These are phyloP conservation scores for Lactarius quietus DNA, from an alignment of 768 basidiomycete species.

Conservation along the genomic window DNA sequence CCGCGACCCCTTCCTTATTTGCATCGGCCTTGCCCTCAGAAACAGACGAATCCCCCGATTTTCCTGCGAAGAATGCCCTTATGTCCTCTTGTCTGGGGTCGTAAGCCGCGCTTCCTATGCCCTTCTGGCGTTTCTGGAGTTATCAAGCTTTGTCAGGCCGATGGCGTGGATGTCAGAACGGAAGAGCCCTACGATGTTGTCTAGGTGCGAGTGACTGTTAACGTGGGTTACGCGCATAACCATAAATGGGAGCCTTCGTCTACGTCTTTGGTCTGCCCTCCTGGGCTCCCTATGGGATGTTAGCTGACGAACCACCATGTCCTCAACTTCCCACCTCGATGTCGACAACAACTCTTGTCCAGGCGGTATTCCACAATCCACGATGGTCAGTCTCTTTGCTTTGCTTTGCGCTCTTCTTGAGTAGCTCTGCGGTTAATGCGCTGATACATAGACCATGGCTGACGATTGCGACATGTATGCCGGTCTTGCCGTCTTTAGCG, in stretches of 20 bases:
- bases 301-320: not conserved
- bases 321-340: slow-evolving; percentile 38
- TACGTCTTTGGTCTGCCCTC: slow-evolving; percentile 27
- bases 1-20: not conserved
- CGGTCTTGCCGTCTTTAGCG: slow-evolving; percentile 37
- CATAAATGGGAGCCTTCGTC: slow-evolving; percentile 35
- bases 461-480: slow-evolving; percentile 58
- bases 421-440: slow-evolving; percentile 47
- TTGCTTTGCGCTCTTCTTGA: slow-evolving; percentile 40
- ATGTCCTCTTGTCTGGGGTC: slow-evolving; percentile 77
- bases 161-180: not conserved
- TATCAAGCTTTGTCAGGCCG: not conserved
- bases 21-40: slow-evolving; percentile 33
- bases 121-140: slow-evolving; percentile 59
- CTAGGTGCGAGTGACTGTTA: slow-evolving; percentile 54
- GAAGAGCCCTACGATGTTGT: slow-evolving; percentile 47
- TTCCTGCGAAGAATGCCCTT: slow-evolving; percentile 63
- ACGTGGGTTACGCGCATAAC: slow-evolving; percentile 47
- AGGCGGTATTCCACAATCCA: slow-evolving; percentile 66
- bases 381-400: slow-evolving; percentile 38
- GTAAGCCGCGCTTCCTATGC: slow-evolving; percentile 65
- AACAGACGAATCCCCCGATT: slow-evolving; percentile 7
- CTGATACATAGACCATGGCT: slow-evolving; percentile 73
- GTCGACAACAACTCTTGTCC: slow-evolving; percentile 54
- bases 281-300: slow-evolving; percentile 31